Percentiles rank a stretch among this genome's conserved stretches.
Evolutionary conservation across 805 yeast species (phyloP).

Genomic region (Blastobotrys americana): DNA sequence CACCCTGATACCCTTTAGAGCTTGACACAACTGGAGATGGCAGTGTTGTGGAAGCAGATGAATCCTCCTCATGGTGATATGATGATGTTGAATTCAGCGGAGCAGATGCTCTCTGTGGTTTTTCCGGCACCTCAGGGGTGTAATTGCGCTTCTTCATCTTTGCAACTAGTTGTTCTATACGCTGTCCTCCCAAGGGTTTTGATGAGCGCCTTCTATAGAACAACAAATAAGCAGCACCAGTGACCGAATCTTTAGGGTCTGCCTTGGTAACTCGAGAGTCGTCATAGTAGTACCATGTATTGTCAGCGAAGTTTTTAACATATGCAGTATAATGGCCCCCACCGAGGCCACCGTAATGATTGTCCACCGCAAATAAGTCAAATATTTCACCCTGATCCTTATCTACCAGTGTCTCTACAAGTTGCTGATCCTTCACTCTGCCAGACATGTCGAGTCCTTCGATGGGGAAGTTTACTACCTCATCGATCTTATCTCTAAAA

Average conservation of each 20-base stretch:
- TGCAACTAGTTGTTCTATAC: conserved; percentile 1
- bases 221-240: conserved; percentile 78
- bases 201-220: conserved; percentile 57
- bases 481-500: conserved; percentile 83
- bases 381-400: conserved; percentile 40
- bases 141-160: conserved; percentile 3
- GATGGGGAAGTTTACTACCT: conserved; percentile 79
- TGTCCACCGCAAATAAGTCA: conserved; percentile 88
- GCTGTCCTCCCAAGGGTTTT: conserved; percentile 4
- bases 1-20: not conserved
- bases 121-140: not conserved
- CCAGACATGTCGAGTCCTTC: conserved; percentile 66
- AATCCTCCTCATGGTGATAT: too few species aligned
- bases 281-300: conserved; percentile 82
- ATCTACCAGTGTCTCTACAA: conserved; percentile 10
- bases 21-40: not conserved
- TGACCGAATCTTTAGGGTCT: conserved; percentile 48
- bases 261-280: conserved; percentile 67
- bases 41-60: too few species aligned
- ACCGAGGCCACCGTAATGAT: conserved; percentile 92
- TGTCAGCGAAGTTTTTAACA: conserved; percentile 69
- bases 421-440: conserved; percentile 40
- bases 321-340: conserved; percentile 97
- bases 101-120: not conserved
- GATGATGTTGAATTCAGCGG: too few species aligned